Evolutionary conservation across 257 asterid genomes (phyloP), one percentile per base, ranked within the genome.

Genomic region (Nicotiana obtusifolia): DNA sequence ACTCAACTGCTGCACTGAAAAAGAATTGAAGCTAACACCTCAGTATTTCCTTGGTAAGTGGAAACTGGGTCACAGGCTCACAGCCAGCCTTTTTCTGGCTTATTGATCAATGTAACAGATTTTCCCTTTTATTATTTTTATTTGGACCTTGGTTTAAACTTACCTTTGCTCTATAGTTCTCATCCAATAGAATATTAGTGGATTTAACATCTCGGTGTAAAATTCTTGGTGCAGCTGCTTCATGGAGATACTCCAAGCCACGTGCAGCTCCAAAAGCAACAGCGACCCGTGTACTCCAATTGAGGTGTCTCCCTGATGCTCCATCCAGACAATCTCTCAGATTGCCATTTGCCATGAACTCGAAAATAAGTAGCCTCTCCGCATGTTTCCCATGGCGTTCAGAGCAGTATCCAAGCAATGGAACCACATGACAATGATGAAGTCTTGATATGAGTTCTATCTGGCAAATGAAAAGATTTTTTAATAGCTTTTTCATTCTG

Each of bases 221-320:
- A 77, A 96, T 96, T 89, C 93, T 88, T 57, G 99, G 99, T 0
- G 99, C 99, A 53, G 99, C 99, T 54, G 98, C 94, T 85, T 93
- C 99, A 68, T 96, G 98, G 82, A 96, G 99, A 88, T 96, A 96
- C 73, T 96, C 99, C 88, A 96, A 87, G 80, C 99, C 99, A 78
- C 97, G 94, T 19, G 99, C 99, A 84, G 99, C 99, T 82, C 98
- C 99, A 69, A 93, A 95, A 84, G 99, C 99, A 85, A 94, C 87
- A 30, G 92, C 66, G 17, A 94, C 85, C 62, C 99, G 93, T 68
- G 95, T 86, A 76, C 78, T 84, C 99, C 99, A 96, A 62, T 90
- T 95, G 84, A 94, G 83, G 81, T 78, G 56, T 69, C 88, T 88
- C 56, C 91, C 98, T 0, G 88, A 85, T 64, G 86, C 87, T 80